These are phyloP conservation scores for Mariannaea sp. DNA, from an alignment of 2,329 filamentous ascomycete genomes.

Conservation along the genomic window DNA sequence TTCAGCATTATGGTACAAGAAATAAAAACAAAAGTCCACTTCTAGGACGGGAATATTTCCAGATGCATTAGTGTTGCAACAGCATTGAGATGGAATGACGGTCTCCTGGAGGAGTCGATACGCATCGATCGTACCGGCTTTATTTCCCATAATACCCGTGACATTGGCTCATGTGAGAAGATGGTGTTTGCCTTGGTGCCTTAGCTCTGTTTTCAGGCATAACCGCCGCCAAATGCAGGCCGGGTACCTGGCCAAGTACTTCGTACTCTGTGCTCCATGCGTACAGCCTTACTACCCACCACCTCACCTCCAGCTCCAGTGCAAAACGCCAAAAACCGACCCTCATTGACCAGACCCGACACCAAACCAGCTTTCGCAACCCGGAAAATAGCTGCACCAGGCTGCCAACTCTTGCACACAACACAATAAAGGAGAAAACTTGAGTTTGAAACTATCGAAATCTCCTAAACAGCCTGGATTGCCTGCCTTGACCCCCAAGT, in stretches of 20 bases:
- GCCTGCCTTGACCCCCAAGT: constrained; percentile 5
- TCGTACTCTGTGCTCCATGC: too few relatives aligned
- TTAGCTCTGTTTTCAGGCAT: constrained; percentile 38
- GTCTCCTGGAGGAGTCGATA: too few relatives aligned
- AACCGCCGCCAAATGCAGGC: constrained; percentile 14
- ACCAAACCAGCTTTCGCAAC: constrained; percentile 14
- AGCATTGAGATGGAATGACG: too few relatives aligned
- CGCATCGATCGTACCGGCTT: too few relatives aligned
- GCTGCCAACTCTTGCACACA: too few relatives aligned
- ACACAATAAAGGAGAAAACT: not conserved
- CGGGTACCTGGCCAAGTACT: constrained; percentile 38
- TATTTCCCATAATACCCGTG: not conserved
- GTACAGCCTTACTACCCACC: too few relatives aligned
- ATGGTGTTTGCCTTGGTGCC: constrained; percentile 42
- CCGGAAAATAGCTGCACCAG: constrained; percentile 11
- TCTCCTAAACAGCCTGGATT: constrained; percentile 5
- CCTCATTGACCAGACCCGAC: constrained; percentile 8
- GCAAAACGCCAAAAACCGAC: constrained; percentile 22
- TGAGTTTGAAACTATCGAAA: not conserved
- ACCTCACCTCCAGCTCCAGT: constrained; percentile 19
- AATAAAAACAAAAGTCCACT: too few relatives aligned
- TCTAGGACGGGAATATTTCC: not conserved
- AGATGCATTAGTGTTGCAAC: too few relatives aligned
- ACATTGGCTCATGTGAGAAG: not conserved
- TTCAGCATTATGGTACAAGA: too few relatives aligned